phyloP scores from a whole-genome alignment of 192 early-diverging fungal genomes.

The Rhizophagus clarus region DNA sequence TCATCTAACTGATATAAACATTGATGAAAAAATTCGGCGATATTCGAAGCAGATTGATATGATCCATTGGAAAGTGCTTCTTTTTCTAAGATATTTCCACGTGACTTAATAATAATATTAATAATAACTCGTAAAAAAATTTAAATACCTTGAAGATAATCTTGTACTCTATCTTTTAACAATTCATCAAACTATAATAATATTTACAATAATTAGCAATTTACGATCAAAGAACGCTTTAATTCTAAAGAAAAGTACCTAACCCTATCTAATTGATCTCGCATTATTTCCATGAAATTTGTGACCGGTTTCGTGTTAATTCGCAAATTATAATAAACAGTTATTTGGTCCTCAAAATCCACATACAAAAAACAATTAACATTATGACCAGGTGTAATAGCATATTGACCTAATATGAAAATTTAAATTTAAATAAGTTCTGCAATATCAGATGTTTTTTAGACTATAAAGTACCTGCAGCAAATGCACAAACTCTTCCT shows the following conservation, averaged over 20 bases:
- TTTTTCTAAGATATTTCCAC: background rate
- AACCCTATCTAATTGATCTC: constrained; percentile 1
- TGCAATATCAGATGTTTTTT: too few species aligned
- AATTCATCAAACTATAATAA: background rate
- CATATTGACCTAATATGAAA: constrained; percentile 47
- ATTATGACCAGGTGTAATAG: constrained; percentile 48
- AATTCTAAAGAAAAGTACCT: background rate
- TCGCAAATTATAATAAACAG: constrained; percentile 57
- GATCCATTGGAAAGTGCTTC: background rate
- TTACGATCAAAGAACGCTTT: background rate
- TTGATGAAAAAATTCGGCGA: constrained; percentile 1
- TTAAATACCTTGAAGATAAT: constrained; percentile 14
- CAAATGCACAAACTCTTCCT: constrained; percentile 59
- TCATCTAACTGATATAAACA: constrained; percentile 6
- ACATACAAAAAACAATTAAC: constrained; percentile 63
- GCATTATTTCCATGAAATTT: constrained; percentile 47
- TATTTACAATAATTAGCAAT: background rate
- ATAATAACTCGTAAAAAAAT: too few species aligned
- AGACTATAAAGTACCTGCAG: constrained; percentile 47
- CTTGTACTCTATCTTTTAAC: background rate
- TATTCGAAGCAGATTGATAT: background rate
- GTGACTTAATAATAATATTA: background rate
- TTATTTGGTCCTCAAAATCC: constrained; percentile 64
- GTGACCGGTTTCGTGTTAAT: constrained; percentile 48
- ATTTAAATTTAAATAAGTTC: background rate